These are phyloP conservation scores for Oryza nivara DNA, from an alignment of 176 grass and related monocot species.

Conservation along the genomic window DNA sequence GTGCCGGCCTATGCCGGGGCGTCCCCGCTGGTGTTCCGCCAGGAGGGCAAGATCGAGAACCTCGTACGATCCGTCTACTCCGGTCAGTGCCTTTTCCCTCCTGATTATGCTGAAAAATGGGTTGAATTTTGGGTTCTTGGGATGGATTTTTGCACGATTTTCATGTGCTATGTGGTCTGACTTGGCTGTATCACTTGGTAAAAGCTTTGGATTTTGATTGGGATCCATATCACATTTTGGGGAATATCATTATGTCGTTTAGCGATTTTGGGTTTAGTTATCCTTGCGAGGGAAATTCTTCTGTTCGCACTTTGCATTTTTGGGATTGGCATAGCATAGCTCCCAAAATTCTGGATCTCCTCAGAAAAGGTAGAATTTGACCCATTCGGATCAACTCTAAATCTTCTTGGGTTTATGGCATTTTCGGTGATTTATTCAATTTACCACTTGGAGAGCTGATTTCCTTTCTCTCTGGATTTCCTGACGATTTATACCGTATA, in stretches of 20 bases:
- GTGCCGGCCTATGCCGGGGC: constrained; percentile 35
- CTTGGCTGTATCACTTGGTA: neutral
- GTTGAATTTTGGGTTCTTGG: neutral
- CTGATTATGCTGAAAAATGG: neutral
- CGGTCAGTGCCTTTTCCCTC: constrained; percentile 46
- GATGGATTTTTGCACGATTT: neutral
- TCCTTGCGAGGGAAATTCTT: neutral
- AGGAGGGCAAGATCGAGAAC: constrained; percentile 97
- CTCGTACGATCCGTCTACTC: constrained; percentile 92
- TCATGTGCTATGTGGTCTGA: neutral
- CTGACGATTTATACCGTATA: neutral
- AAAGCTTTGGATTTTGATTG: constrained; percentile 31
- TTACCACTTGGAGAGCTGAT: neutral
- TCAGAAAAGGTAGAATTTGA: neutral
- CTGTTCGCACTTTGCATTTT: neutral
- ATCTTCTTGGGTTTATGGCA: constrained; percentile 3
- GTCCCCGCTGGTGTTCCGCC: constrained; percentile 78
- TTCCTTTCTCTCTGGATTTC: neutral
- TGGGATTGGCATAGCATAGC: neutral
- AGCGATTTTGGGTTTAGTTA: neutral
- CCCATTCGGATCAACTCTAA: neutral
- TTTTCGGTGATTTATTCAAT: neutral
- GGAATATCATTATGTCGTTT: neutral
- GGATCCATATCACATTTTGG: constrained; percentile 2
- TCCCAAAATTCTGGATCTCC: constrained; percentile 20